These are phyloP conservation scores for Chlorella variabilis DNA, from an alignment of 163 green algal genomes.

Conservation along the genomic window DNA sequence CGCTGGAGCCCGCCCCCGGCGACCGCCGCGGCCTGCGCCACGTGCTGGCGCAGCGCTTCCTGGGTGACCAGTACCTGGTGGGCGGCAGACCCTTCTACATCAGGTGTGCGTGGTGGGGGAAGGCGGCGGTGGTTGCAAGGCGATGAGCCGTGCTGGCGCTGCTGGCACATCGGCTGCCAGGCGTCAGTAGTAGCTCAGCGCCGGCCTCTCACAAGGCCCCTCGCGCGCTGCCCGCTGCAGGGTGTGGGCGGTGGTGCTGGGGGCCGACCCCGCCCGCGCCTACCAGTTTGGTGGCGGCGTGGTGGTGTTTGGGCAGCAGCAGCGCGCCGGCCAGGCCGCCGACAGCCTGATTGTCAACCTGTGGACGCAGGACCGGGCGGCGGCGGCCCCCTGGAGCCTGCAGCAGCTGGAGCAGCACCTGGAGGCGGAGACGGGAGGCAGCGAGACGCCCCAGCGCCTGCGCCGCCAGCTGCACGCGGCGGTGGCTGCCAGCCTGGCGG, in stretches of 20 bases:
- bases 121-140: no score
- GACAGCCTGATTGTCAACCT: conserved; percentile 70
- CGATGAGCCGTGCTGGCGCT: no score
- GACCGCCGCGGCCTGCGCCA: conserved; percentile 35
- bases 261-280: conserved; percentile 45
- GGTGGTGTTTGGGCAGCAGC: conserved; percentile 56
- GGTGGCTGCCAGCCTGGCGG: conserved; percentile 50
- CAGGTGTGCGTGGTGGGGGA: conserved; percentile 23
- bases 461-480: conserved; percentile 51
- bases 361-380: conserved; percentile 56
- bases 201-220: no score
- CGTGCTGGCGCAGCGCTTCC: conserved; percentile 76
- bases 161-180: no score
- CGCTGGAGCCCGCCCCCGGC: conserved; percentile 18
- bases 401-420: conserved; percentile 58
- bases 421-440: conserved; percentile 4
- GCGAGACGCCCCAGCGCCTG: conserved; percentile 50
- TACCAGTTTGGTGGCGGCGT: conserved; percentile 68
- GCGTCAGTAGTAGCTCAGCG: no score
- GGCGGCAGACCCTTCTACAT: conserved; percentile 51
- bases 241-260: conserved; percentile 56
- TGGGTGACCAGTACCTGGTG: conserved; percentile 71
- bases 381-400: conserved; percentile 62
- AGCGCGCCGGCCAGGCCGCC: not conserved
- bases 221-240: conserved; percentile 10